A percentile compares a stretch with the other conserved stretches of the same genome.
Evolutionary conservation across 768 basidiomycete genomes (phyloP).

Genomic region (Obba rivulosa): DNA sequence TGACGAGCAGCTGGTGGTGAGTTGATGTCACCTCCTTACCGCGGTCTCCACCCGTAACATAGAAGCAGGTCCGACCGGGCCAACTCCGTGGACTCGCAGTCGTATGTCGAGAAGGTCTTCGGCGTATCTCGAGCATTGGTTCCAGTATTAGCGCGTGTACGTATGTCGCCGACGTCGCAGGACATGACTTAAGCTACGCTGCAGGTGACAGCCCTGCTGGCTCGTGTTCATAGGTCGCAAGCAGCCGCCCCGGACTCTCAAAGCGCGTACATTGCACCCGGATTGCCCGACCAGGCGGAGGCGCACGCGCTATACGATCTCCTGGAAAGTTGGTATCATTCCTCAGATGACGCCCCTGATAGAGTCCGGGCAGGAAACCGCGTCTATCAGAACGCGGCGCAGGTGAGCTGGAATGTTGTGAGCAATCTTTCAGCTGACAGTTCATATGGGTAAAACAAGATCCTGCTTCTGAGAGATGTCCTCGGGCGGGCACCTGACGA

Average conservation of each 20-base stretch:
- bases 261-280: no score
- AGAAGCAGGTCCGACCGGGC: slow-evolving; percentile 23
- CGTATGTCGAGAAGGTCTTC: slow-evolving; percentile 41
- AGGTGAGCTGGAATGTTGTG: slow-evolving; percentile 22
- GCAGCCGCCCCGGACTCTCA: not conserved
- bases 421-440: slow-evolving; percentile 9
- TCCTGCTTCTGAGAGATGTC: slow-evolving; percentile 29
- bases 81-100: slow-evolving; percentile 24
- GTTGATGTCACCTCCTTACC: slow-evolving; percentile 17
- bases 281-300: slow-evolving; percentile 11
- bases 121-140: slow-evolving; percentile 31
- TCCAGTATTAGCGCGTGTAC: slow-evolving; percentile 24
- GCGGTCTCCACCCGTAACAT: slow-evolving; percentile 8
- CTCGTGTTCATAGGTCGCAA: slow-evolving; percentile 11
- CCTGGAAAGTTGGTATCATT: slow-evolving; percentile 24
- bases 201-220: slow-evolving; percentile 19
- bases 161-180: slow-evolving; percentile 4
- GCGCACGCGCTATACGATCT: slow-evolving; percentile 20
- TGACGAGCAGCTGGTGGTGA: slow-evolving; percentile 36
- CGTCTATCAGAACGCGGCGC: slow-evolving; percentile 29
- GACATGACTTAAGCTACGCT: slow-evolving; percentile 1
- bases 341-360: slow-evolving; percentile 17
- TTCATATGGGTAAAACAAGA: slow-evolving; percentile 17
- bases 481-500: slow-evolving; percentile 22
- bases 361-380: slow-evolving; percentile 29